Evolutionary conservation across 2,329 filamentous ascomycete genomes (phyloP).

Genomic region (Ophiostoma perfectum): DNA sequence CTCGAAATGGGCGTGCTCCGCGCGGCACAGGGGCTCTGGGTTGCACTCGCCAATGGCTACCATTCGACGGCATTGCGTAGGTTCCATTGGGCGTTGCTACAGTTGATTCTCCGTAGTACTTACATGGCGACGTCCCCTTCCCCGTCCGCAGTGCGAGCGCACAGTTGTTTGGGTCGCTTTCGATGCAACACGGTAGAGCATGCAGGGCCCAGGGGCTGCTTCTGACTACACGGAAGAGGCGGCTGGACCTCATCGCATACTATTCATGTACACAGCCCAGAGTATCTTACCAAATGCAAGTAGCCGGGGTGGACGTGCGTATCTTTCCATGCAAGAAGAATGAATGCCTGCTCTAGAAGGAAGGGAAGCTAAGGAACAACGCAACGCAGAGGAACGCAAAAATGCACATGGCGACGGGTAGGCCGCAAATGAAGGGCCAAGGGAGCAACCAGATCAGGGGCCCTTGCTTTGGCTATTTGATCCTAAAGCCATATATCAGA

Average conservation of each 20-base stretch:
- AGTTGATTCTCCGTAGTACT: background rate
- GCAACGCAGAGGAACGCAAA: background rate
- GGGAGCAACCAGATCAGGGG: too few species aligned
- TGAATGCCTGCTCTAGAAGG: background rate
- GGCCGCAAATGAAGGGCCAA: too few species aligned
- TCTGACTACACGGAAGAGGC: background rate
- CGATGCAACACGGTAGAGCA: constrained; percentile 1
- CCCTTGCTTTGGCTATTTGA: too few species aligned
- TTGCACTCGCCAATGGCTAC: background rate
- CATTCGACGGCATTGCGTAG: constrained; percentile 1
- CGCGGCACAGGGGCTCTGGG: background rate
- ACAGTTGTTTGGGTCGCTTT: background rate
- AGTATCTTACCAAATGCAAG: background rate
- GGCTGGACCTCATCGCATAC: background rate
- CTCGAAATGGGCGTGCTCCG: background rate
- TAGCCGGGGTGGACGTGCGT: background rate
- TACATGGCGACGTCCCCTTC: background rate
- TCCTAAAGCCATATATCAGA: too few species aligned
- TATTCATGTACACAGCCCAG: background rate
- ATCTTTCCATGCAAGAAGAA: background rate
- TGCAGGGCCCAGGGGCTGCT: background rate
- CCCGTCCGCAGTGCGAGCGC: constrained; percentile 4
- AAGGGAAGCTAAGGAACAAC: constrained; percentile 2
- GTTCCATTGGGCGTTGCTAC: background rate
- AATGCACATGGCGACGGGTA: too few species aligned